phyloP scores from a whole-genome alignment of 108 stramenopile genomes.

The Fistulifera pelliculosa region DNA sequence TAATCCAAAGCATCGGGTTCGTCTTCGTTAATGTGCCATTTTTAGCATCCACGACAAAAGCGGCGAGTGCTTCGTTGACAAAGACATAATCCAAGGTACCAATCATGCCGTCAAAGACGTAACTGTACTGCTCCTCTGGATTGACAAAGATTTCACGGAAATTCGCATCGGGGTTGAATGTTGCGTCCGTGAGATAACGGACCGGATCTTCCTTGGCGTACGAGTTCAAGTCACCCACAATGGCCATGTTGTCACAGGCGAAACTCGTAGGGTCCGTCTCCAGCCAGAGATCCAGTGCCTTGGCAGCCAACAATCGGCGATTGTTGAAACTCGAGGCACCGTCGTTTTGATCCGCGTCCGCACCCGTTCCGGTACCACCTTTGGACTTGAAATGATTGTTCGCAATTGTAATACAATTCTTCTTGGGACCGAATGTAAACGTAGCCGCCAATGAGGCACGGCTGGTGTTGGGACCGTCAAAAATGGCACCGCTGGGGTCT shows the following conservation, averaged over 20 bases:
- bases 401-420: slow-evolving; percentile 16
- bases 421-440: not conserved
- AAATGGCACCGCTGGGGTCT: not conserved
- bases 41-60: not conserved
- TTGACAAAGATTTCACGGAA: slow-evolving; percentile 12
- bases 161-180: not conserved
- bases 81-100: slow-evolving; percentile 33
- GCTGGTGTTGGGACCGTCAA: not conserved
- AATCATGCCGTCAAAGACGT: slow-evolving; percentile 27
- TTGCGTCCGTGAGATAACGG: slow-evolving; percentile 4
- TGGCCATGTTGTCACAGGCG: slow-evolving; percentile 2
- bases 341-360: slow-evolving; percentile 16
- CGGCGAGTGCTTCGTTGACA: slow-evolving; percentile 8
- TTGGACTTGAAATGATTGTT: slow-evolving; percentile 38
- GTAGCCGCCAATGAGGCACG: slow-evolving; percentile 8
- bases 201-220: slow-evolving; percentile 29
- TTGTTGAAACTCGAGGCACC: slow-evolving; percentile 24
- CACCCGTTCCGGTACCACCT: slow-evolving; percentile 14
- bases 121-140: slow-evolving; percentile 18
- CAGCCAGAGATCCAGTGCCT: slow-evolving; percentile 19
- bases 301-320: slow-evolving; percentile 13
- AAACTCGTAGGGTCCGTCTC: slow-evolving; percentile 19
- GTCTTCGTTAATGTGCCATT: slow-evolving; percentile 31
- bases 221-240: slow-evolving; percentile 33
- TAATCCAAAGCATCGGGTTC: slow-evolving; percentile 30